A percentile compares a stretch with the other conserved stretches of the same genome.
These are phyloP conservation scores for Chytriomyces sp. DNA, from an alignment of 192 early-diverging fungal species.

Conservation along the genomic window DNA sequence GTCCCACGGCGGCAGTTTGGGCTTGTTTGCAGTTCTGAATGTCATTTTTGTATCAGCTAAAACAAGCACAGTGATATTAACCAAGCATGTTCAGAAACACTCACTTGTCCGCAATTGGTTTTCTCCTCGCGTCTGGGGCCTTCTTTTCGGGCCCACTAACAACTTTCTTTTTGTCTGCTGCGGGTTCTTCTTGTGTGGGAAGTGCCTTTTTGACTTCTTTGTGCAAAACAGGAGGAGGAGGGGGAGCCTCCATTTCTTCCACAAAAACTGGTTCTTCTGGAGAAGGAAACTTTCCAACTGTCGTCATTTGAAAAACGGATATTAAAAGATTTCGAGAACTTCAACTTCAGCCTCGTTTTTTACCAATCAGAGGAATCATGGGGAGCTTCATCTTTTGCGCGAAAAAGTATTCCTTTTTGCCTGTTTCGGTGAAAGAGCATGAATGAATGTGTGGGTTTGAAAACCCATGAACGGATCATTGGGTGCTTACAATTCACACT, in stretches of 20 bases:
- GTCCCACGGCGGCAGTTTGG: not conserved
- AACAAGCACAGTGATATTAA: not conserved
- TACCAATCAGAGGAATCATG: conserved; percentile 7
- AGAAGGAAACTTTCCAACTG: not conserved
- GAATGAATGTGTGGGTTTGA: too few species aligned
- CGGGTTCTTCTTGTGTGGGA: not conserved
- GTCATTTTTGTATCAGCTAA: not conserved
- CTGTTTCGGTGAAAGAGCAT: too few species aligned
- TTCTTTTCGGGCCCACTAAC: not conserved
- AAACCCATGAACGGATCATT: too few species aligned
- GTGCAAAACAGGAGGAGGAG: not conserved
- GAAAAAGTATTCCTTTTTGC: conserved; percentile 1
- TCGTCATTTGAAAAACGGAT: not conserved
- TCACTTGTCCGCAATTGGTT: not conserved
- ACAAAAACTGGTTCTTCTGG: not conserved
- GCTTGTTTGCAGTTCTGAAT: not conserved
- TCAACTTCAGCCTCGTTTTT: not conserved
- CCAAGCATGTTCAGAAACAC: not conserved
- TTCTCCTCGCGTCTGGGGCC: not conserved
- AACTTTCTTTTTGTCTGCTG: not conserved
- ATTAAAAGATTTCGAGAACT: not conserved
- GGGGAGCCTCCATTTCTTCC: not conserved
- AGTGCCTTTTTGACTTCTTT: not conserved
- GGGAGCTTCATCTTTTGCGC: conserved; percentile 5
- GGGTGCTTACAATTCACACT: not conserved